phyloP scores from a whole-genome alignment of 2,329 filamentous ascomycete species.

The Aspergillus sp. region DNA sequence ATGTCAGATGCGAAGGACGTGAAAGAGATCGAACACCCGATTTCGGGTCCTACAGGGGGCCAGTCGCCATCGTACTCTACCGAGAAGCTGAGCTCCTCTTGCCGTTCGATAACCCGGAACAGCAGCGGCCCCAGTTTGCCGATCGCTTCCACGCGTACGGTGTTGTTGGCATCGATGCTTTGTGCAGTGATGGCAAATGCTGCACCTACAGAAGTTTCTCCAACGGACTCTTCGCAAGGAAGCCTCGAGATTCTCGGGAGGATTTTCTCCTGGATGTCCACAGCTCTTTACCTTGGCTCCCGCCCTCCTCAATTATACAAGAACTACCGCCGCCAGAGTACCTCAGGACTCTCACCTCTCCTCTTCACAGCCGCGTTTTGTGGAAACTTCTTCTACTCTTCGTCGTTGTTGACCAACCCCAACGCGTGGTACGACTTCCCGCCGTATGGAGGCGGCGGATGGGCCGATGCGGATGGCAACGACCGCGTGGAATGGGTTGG shows the following conservation, averaged over 20 bases:
- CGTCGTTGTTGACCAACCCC: slow-evolving; percentile 61
- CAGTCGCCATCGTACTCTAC: slow-evolving; percentile 30
- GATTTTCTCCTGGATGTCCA: slow-evolving; percentile 56
- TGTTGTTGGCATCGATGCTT: slow-evolving; percentile 44
- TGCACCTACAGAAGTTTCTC: slow-evolving; percentile 28
- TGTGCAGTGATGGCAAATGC: slow-evolving; percentile 45
- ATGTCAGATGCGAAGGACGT: slow-evolving; percentile 28
- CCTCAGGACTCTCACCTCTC: slow-evolving; percentile 60
- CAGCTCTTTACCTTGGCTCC: slow-evolving; percentile 57
- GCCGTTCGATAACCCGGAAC: slow-evolving; percentile 25
- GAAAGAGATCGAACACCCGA: slow-evolving; percentile 23
- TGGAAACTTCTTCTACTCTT: slow-evolving; percentile 66
- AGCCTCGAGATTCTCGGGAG: slow-evolving; percentile 47
- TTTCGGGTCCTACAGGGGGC: slow-evolving; percentile 15
- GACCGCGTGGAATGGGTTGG: slow-evolving; percentile 55
- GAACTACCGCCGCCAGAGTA: slow-evolving; percentile 62
- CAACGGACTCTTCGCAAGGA: slow-evolving; percentile 18
- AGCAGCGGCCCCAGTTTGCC: slow-evolving; percentile 26
- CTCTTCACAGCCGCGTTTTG: slow-evolving; percentile 66
- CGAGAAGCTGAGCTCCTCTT: slow-evolving; percentile 32
- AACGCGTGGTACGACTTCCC: slow-evolving; percentile 59
- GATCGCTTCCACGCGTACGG: slow-evolving; percentile 40
- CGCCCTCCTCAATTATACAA: slow-evolving; percentile 65
- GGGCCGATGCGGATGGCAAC: slow-evolving; percentile 57
- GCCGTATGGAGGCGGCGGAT: slow-evolving; percentile 57